Evolutionary conservation across 1,284 basidiomycete genomes (phyloP).

Genomic region (Afroboletus lepidellus): DNA sequence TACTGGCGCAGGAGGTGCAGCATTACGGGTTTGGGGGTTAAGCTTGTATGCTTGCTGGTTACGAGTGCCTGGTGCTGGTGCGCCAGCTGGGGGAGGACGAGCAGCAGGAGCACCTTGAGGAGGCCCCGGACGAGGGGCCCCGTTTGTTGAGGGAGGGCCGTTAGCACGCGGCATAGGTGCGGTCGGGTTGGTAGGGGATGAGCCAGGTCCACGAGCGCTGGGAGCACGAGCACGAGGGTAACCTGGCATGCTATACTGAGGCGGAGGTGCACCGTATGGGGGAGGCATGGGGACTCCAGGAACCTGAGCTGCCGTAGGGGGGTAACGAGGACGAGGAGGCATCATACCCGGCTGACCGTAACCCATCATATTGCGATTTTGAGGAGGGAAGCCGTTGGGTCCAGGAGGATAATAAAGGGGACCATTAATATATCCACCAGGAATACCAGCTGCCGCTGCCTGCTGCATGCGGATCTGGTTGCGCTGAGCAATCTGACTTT

Average conservation of each 20-base stretch:
- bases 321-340: slow-evolving; percentile 82
- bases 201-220: slow-evolving; percentile 54
- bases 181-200: slow-evolving; percentile 60
- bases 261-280: slow-evolving; percentile 67
- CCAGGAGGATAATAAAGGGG: slow-evolving; percentile 89
- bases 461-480: slow-evolving; percentile 95
- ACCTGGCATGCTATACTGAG: slow-evolving; percentile 60
- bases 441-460: slow-evolving; percentile 81
- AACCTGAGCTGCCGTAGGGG: slow-evolving; percentile 66
- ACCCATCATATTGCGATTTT: slow-evolving; percentile 80
- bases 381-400: slow-evolving; percentile 76
- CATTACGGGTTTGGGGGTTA: slow-evolving; percentile 42
- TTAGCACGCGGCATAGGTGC: slow-evolving; percentile 57
- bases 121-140: slow-evolving; percentile 47
- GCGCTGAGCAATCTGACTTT: slow-evolving; percentile 97
- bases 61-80: slow-evolving; percentile 41
- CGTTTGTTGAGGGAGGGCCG: slow-evolving; percentile 51
- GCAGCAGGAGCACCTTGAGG: slow-evolving; percentile 46
- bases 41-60: slow-evolving; percentile 40
- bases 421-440: slow-evolving; percentile 79
- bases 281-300: slow-evolving; percentile 76
- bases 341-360: slow-evolving; percentile 84
- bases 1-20: slow-evolving; percentile 36
- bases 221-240: slow-evolving; percentile 60
- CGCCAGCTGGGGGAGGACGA: slow-evolving; percentile 43